phyloP scores from a whole-genome alignment of 75 land plant genomes.

The Pinus tabuliformis region DNA sequence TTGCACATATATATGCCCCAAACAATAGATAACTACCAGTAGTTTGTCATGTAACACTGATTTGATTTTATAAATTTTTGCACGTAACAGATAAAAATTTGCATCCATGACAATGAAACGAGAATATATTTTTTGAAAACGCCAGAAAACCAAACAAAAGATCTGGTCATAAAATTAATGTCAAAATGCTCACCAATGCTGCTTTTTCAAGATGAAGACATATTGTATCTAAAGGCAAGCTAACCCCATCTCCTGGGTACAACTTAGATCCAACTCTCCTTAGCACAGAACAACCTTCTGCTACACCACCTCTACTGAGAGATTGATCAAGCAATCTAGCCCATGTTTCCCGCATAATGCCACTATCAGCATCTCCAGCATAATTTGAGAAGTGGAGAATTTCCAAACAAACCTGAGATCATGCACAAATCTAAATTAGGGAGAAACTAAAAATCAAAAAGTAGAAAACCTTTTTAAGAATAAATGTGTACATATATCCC shows the following conservation, averaged over 20 bases:
- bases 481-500: neutral
- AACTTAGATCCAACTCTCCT: constrained; percentile 84
- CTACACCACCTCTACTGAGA: constrained; percentile 79
- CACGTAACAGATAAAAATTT: too few species aligned
- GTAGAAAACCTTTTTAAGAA: neutral
- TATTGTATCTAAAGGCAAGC: constrained; percentile 88
- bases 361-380: constrained; percentile 83
- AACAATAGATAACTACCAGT: too few species aligned
- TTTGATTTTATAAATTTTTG: too few species aligned
- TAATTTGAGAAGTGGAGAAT: constrained; percentile 95
- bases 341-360: constrained; percentile 93
- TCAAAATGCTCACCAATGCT: constrained; percentile 56
- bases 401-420: constrained; percentile 82
- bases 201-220: constrained; percentile 98
- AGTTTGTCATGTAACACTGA: too few species aligned
- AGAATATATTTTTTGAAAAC: too few species aligned
- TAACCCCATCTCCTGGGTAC: constrained; percentile 92
- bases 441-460: neutral
- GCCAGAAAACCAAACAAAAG: too few species aligned
- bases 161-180: too few species aligned
- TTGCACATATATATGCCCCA: too few species aligned
- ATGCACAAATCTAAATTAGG: constrained; percentile 3
- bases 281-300: constrained; percentile 90
- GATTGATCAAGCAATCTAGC: constrained; percentile 92
- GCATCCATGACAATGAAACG: too few species aligned